Conservation (phyloP, 208 protist species). For the Acanthamoeba divionensis region DNA sequence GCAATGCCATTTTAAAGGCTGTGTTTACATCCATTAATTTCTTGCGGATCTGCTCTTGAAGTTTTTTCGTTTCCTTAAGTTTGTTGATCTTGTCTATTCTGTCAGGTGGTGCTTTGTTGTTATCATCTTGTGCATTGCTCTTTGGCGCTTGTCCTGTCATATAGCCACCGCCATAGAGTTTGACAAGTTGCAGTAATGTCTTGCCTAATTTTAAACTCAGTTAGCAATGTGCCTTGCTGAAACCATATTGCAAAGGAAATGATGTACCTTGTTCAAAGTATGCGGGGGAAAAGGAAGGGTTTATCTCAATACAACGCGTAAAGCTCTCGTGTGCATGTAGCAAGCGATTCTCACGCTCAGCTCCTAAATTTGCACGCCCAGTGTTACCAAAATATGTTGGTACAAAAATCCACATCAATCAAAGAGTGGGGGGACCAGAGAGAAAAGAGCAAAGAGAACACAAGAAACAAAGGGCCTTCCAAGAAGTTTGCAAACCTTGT, state of each 20-base stretch:
- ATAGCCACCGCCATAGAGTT: neutral
- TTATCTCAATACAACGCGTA: neutral
- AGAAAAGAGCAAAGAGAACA: neutral
- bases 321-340: neutral
- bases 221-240: neutral
- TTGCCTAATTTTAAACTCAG: neutral
- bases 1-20: neutral
- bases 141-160: neutral
- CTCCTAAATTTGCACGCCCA: neutral
- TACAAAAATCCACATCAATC: neutral
- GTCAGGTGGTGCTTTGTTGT: neutral
- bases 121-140: neutral
- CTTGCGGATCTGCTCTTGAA: conserved; percentile 4
- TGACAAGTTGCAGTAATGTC: neutral
- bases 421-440: neutral
- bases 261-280: conserved; percentile 23
- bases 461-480: neutral
- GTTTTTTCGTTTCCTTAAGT: neutral
- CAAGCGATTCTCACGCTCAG: neutral
- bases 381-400: neutral
- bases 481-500: neutral
- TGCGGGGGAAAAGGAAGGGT: neutral
- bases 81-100: conserved; percentile 32
- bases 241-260: neutral
- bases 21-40: conserved; percentile 22